Evolutionary conservation across 2,329 filamentous ascomycete genomes (phyloP).

Genomic region (Chaetomium olivaceum): DNA sequence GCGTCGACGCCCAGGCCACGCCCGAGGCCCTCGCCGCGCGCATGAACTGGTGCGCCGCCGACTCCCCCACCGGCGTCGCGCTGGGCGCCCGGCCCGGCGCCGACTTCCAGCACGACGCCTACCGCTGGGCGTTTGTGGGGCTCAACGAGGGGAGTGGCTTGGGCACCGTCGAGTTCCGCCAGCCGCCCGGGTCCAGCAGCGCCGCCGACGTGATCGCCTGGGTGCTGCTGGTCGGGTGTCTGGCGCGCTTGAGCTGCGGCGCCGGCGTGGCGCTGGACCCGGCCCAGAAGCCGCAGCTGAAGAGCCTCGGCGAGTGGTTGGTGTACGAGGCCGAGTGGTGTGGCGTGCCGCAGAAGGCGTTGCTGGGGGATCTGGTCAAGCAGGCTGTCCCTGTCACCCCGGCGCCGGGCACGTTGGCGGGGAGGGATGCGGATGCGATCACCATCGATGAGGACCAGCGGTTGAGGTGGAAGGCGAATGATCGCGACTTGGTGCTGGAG

Average conservation of each 20-base stretch:
- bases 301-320: slow-evolving; percentile 30
- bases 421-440: slow-evolving; percentile 24
- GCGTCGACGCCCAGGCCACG: slow-evolving; percentile 20
- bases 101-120: slow-evolving; percentile 29
- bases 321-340: slow-evolving; percentile 28
- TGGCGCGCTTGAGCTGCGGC: slow-evolving; percentile 29
- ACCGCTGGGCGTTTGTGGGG: slow-evolving; percentile 29
- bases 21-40: slow-evolving; percentile 20
- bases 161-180: slow-evolving; percentile 31
- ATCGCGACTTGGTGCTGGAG: slow-evolving; percentile 25
- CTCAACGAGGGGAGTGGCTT: slow-evolving; percentile 22
- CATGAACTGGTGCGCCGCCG: slow-evolving; percentile 31
- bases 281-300: slow-evolving; percentile 17
- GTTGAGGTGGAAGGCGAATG: slow-evolving; percentile 25
- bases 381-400: slow-evolving; percentile 23
- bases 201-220: slow-evolving; percentile 26
- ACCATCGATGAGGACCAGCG: slow-evolving; percentile 27
- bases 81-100: slow-evolving; percentile 13
- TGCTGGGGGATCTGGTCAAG: slow-evolving; percentile 25
- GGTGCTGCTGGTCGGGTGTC: slow-evolving; percentile 32
- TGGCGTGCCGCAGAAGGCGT: slow-evolving; percentile 20
- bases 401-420: slow-evolving; percentile 10
- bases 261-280: slow-evolving; percentile 22
- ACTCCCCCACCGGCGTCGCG: slow-evolving; percentile 28
- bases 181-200: slow-evolving; percentile 27